Evolutionary conservation across 768 basidiomycete genomes (phyloP), one percentile per base, ranked within the genome.

Genomic region (Pisolithus albus): DNA sequence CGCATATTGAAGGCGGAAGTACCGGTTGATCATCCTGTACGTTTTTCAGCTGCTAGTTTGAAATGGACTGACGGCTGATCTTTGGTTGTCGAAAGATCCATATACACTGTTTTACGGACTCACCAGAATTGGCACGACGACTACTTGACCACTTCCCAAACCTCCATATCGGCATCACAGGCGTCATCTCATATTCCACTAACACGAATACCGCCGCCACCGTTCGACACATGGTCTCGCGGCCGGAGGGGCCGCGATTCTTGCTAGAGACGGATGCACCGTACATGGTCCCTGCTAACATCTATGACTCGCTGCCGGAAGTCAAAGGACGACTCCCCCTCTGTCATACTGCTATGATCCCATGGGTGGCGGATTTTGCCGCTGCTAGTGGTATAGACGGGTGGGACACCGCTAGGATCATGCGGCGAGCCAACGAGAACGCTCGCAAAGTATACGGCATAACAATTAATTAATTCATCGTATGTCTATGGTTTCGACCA

Each of bases 231-330:
- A 75, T 87, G 73, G 60, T 67, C 4, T 39, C 64, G 11, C 46
- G 60, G 21, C 50, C 58, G 4, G 54, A 59, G 10, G 64, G 66
- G 4, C 64, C 75, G 2, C 74, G 79, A 38, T 79, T 84, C 44
- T 65, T 92, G 0, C 74, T 92, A 3, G 91, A 93, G 66, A 91
- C 91, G 0, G 91, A 93, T 56, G 89, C 88, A 3, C 91, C 91
- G 0, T 93, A 78, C 70, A 92, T 93, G 91, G 76, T 86, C 0
- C 91, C 91, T 0, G 72, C 79, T 0, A 92, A 86, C 52, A 64
- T 92, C 16, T 89, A 88, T 60, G 63, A 68, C 2, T 71, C 81
- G 0, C 66, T 88, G 0, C 73, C 78, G 1, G 56, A 56, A 6
- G 50, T 74, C 50, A 81, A 81, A 56, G 81, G 83, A 3, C 78